Evolutionary conservation across 179 eudicot genomes (phyloP).

Genomic region (Silene noctiflora): DNA sequence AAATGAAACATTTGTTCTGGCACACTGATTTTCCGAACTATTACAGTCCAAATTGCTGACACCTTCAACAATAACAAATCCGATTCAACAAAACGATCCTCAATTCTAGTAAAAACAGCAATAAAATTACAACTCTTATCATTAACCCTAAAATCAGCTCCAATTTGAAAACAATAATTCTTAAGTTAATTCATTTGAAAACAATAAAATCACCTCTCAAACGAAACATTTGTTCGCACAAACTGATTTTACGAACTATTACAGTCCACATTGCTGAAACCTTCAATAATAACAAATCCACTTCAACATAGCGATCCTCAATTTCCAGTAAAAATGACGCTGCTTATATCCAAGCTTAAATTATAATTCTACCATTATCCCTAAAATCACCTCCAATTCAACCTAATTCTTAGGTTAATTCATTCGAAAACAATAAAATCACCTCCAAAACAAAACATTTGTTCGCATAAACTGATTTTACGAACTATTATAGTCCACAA

Average conservation of each 20-base stretch:
- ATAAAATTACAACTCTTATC: no score
- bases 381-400: neutral
- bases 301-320: conserved; percentile 3
- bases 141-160: neutral
- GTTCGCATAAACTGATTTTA: no score
- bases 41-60: conserved; percentile 27
- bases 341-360: no score
- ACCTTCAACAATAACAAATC: conserved; percentile 26
- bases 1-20: conserved; percentile 32
- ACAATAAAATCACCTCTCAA: conserved; percentile 37
- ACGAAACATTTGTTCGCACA: conserved; percentile 26
- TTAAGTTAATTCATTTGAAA: neutral
- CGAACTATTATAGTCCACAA: conserved; percentile 3
- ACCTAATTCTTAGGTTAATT: conserved; percentile 8
- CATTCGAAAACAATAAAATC: neutral
- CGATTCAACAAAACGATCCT: neutral
- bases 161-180: neutral
- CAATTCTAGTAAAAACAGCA: conserved; percentile 4
- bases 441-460: conserved; percentile 31
- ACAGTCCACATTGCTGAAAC: conserved; percentile 29
- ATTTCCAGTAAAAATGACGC: neutral
- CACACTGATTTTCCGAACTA: conserved; percentile 16
- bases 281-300: conserved; percentile 21
- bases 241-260: conserved; percentile 18
- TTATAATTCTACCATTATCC: neutral